These are phyloP conservation scores for Phylloporus arenicola DNA, from an alignment of 768 basidiomycete species.

Conservation along the genomic window DNA sequence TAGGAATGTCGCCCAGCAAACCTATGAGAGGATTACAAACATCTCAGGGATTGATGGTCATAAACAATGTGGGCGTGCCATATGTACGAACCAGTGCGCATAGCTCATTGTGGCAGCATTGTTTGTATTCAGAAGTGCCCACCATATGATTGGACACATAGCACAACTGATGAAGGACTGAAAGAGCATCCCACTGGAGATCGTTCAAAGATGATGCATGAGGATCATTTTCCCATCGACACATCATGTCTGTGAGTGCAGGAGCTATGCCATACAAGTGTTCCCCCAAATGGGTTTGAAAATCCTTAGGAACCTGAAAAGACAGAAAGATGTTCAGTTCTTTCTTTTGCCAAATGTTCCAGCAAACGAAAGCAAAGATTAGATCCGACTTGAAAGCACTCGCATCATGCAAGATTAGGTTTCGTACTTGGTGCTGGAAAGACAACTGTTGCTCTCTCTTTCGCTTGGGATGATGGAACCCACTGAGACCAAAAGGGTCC, in stretches of 20 bases:
- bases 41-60: not conserved
- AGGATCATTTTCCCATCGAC: not conserved
- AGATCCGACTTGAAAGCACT: too few relatives aligned
- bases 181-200: not conserved
- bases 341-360: not conserved
- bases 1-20: not conserved
- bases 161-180: not conserved
- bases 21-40: not conserved
- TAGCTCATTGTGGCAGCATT: not conserved
- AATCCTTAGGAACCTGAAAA: not conserved
- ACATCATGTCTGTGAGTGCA: not conserved
- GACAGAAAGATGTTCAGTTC: not conserved
- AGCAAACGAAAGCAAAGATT: not conserved
- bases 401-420: too few relatives aligned
- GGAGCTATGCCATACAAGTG: not conserved
- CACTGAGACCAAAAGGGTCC: too few relatives aligned
- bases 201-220: not conserved
- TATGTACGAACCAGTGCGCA: not conserved
- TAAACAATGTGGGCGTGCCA: not conserved
- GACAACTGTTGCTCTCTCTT: too few relatives aligned
- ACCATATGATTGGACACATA: not conserved
- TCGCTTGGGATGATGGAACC: not conserved
- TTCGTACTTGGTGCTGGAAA: too few relatives aligned
- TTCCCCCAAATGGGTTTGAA: not conserved
- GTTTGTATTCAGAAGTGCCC: not conserved